Base-by-base conservation (phyloP, 208 protist species). In the Trypanosoma grayi region DNA sequence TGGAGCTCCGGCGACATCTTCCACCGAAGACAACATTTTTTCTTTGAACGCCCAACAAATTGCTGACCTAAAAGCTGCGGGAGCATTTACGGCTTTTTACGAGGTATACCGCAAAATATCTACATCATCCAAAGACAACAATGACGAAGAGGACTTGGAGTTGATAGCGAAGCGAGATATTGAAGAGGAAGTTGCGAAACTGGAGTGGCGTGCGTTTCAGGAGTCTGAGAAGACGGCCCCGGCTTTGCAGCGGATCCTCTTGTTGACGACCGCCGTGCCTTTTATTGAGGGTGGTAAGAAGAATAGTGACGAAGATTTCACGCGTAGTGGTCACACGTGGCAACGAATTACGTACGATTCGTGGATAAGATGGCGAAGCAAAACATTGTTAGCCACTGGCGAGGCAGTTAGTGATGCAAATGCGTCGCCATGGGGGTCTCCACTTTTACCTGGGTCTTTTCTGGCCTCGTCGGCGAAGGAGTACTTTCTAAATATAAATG, bases 151-250 rank as follows among this genome's bases (percentile, higher is more conserved):
- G 7, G 41, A 45, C 39, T 53, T 51, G 40, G 52, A 55, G 18
- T 31, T 3, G 1, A 40, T 72, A 16, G 65, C 45, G 24, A 62
- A 56, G 60, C 53, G 60, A 16, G 33, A 50, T 31, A 60, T 90
- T 18, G 87, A 93, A 68, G 16, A 64, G 9, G 75, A 87, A 67
- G 61, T 93, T 30, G 60, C 75, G 6, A 60, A 57, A 33, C 71
- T 91, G 50, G 87, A 93, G 63, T 93, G 87, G 83, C 62, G 81
- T 24, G 85, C 87, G 22, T 80, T 73, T 62, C 64, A 65, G 4
- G 75, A 89, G 60, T 78, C 83, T 28, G 75, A 87, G 65, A 78
- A 79, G 44, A 87, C 75, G 27, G 75, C 72, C 7, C 73, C 79
- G 5, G 81, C 87, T 20, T 61, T 90, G 25, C 83, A 90, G 47